These are phyloP conservation scores for Silene conica DNA, from an alignment of 148 eudicot genomes.

Conservation along the genomic window DNA sequence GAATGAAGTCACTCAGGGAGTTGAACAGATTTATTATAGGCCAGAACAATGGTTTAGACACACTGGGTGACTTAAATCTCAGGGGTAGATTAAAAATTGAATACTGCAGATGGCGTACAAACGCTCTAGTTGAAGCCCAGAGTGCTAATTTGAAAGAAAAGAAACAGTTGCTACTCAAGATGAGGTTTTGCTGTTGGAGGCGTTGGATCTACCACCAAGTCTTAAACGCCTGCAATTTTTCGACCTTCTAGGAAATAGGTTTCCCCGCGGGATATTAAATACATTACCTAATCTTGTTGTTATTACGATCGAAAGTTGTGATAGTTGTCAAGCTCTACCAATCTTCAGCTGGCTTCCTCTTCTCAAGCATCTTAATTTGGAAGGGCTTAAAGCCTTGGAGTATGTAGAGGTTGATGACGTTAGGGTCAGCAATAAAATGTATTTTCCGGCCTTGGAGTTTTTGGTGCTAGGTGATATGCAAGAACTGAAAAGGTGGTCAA, in stretches of 20 bases:
- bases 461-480: not conserved
- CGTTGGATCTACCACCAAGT: not conserved
- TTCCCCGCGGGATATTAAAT: conserved; percentile 1
- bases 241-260: not conserved
- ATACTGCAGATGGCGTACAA: not conserved
- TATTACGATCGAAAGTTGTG: not conserved
- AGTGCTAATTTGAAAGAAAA: conserved; percentile 5
- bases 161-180: conserved; percentile 8
- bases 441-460: conserved; percentile 14
- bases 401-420: not conserved
- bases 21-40: conserved; percentile 10
- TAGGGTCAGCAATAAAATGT: not conserved
- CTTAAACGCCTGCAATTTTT: not conserved
- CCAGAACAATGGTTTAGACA: conserved; percentile 15
- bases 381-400: conserved; percentile 6
- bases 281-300: conserved; percentile 12
- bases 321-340: conserved; percentile 12
- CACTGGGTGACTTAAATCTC: conserved; percentile 10
- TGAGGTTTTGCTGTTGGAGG: conserved; percentile 1
- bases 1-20: conserved; percentile 4
- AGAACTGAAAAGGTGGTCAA: conserved; percentile 15
- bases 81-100: conserved; percentile 3
- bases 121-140: not conserved
- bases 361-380: conserved; percentile 13
- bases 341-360: conserved; percentile 15